These are phyloP conservation scores for Alternaria postmessia DNA, from an alignment of 2,329 filamentous ascomycete species.

Conservation along the genomic window DNA sequence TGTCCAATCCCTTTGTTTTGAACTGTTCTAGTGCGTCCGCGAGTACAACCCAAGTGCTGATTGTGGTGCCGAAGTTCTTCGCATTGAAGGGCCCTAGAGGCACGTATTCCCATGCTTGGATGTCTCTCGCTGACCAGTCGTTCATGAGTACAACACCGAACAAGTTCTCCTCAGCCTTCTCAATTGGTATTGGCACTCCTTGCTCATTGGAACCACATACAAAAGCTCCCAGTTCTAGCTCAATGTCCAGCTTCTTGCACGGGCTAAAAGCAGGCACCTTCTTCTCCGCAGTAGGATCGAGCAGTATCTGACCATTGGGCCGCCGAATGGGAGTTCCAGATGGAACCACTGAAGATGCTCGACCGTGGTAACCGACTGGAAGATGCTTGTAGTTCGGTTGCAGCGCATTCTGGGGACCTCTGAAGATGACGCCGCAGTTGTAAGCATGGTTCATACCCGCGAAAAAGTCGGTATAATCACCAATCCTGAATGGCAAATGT, in stretches of 20 bases:
- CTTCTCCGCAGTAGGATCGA: conserved; percentile 67
- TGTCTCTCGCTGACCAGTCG: conserved; percentile 85
- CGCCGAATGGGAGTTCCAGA: conserved; percentile 77
- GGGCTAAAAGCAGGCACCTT: conserved; percentile 71
- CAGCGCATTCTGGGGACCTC: conserved; percentile 74
- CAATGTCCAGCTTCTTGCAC: conserved; percentile 75
- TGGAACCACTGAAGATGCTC: conserved; percentile 77
- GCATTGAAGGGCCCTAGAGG: conserved; percentile 83
- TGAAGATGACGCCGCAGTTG: conserved; percentile 75
- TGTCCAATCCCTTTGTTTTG: conserved; percentile 62
- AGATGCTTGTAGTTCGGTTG: conserved; percentile 84
- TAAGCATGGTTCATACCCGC: conserved; percentile 81
- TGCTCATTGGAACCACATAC: conserved; percentile 71
- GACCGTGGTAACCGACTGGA: conserved; percentile 82
- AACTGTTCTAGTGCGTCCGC: conserved; percentile 78
- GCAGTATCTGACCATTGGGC: conserved; percentile 77
- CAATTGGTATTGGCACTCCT: conserved; percentile 69
- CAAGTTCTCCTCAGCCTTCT: conserved; percentile 72
- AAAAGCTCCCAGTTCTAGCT: conserved; percentile 81
- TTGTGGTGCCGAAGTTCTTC: conserved; percentile 83
- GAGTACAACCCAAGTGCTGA: conserved; percentile 81
- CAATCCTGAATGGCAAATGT: conserved; percentile 79
- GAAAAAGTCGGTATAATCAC: conserved; percentile 88
- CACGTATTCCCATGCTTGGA: conserved; percentile 85
- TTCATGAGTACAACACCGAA: conserved; percentile 86